These are phyloP conservation scores for Royoungia palumana DNA, from an alignment of 768 basidiomycete genomes.

Conservation along the genomic window DNA sequence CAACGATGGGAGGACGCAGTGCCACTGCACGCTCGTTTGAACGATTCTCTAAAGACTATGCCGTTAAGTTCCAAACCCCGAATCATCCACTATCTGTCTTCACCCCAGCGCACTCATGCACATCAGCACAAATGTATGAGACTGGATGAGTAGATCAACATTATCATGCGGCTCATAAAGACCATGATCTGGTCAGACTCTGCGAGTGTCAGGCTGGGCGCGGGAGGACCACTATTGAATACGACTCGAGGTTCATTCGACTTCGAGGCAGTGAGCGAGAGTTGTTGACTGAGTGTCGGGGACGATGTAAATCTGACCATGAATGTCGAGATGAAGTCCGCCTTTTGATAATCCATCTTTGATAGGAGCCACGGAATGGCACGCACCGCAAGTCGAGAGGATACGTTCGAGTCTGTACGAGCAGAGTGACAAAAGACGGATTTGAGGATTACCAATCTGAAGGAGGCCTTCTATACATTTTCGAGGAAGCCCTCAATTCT, in stretches of 20 bases:
- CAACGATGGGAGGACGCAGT: too few relatives aligned
- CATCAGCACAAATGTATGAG: conserved; percentile 11
- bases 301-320: conserved; percentile 7
- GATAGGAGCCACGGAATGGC: not conserved
- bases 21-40: too few relatives aligned
- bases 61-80: too few relatives aligned
- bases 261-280: not conserved
- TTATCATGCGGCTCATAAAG: conserved; percentile 6
- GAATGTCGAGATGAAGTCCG: conserved; percentile 9
- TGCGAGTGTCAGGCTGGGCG: not conserved
- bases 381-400: too few relatives aligned
- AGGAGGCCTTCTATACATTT: too few relatives aligned
- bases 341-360: not conserved
- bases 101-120: conserved; percentile 8
- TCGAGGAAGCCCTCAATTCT: too few relatives aligned
- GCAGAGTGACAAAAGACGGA: too few relatives aligned
- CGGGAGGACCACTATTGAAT: not conserved
- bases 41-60: too few relatives aligned
- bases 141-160: conserved; percentile 10
- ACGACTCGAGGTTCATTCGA: conserved; percentile 11
- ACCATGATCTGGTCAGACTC: conserved; percentile 5
- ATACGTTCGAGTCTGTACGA: too few relatives aligned
- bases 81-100: too few relatives aligned
- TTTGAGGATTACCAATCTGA: too few relatives aligned
- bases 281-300: not conserved